These are phyloP conservation scores for Juglanconis oblonga DNA, from an alignment of 2,329 filamentous ascomycete species.

Conservation along the genomic window DNA sequence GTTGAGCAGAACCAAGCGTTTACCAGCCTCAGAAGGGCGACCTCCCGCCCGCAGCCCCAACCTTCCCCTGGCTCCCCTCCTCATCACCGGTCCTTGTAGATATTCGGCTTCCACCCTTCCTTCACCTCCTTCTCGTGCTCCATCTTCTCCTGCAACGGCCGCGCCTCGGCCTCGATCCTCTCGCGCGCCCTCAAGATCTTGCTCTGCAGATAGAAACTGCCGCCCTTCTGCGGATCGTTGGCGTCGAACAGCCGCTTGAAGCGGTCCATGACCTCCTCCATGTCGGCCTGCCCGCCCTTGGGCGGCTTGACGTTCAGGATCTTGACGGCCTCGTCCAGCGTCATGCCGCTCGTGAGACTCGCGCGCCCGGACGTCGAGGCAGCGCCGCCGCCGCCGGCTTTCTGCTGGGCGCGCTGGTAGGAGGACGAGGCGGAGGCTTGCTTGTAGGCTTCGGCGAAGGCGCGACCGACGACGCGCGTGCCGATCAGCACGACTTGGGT, in stretches of 20 bases:
- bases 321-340: conserved; percentile 93
- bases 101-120: conserved; percentile 90
- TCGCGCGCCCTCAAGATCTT: conserved; percentile 91
- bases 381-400: conserved; percentile 48
- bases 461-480: conserved; percentile 85
- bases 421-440: conserved; percentile 86
- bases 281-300: conserved; percentile 69
- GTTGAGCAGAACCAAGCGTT: too few species aligned
- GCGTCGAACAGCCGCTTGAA: conserved; percentile 95
- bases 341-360: conserved; percentile 66
- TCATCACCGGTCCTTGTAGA: conserved; percentile 78
- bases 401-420: conserved; percentile 72
- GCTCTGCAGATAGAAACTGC: conserved; percentile 97
- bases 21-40: too few species aligned
- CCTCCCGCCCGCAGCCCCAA: not conserved
- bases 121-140: conserved; percentile 74
- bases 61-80: not conserved
- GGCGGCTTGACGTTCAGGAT: conserved; percentile 95
- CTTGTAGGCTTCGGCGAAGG: conserved; percentile 91
- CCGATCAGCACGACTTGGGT: conserved; percentile 90
- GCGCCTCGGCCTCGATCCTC: conserved; percentile 83
- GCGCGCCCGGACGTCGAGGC: conserved; percentile 38
- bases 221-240: conserved; percentile 93
- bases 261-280: conserved; percentile 75
- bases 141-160: conserved; percentile 66